phyloP scores from a whole-genome alignment of 139 green algal genomes.

The Tetraselmis chui region DNA sequence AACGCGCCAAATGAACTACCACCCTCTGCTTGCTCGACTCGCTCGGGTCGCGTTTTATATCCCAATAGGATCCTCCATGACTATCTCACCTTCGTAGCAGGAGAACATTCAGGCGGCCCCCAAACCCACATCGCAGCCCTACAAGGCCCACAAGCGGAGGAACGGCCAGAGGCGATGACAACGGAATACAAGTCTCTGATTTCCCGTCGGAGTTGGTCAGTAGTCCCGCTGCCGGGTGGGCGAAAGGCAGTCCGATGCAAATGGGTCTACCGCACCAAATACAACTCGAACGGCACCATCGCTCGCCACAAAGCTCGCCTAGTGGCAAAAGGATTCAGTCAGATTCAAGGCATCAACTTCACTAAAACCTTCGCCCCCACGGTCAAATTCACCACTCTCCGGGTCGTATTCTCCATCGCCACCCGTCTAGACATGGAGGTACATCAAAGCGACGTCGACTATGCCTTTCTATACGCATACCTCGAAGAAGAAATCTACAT shows the following conservation, averaged over 20 bases:
- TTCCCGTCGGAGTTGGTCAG: no score
- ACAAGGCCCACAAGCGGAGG: no score
- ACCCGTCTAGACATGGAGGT: neutral
- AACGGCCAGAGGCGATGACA: no score
- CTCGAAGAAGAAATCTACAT: neutral
- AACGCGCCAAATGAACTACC: no score
- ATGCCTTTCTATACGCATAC: neutral
- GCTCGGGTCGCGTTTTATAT: no score
- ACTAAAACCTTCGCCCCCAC: neutral
- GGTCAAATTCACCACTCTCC: neutral
- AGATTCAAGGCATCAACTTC: neutral
- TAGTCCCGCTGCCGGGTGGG: no score
- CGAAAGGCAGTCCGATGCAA: neutral
- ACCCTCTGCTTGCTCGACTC: no score
- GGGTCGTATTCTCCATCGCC: neutral
- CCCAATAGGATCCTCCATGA: no score
- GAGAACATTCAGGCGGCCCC: no score
- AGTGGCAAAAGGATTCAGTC: neutral
- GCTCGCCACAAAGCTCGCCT: neutral
- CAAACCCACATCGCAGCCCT: no score
- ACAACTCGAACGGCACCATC: neutral
- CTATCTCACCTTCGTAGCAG: no score
- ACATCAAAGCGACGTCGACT: neutral
- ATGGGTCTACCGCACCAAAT: neutral
- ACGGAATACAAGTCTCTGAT: no score